Base-by-base conservation (phyloP, 176 grass and related monocot genomes). In the Oryza coarctata region DNA sequence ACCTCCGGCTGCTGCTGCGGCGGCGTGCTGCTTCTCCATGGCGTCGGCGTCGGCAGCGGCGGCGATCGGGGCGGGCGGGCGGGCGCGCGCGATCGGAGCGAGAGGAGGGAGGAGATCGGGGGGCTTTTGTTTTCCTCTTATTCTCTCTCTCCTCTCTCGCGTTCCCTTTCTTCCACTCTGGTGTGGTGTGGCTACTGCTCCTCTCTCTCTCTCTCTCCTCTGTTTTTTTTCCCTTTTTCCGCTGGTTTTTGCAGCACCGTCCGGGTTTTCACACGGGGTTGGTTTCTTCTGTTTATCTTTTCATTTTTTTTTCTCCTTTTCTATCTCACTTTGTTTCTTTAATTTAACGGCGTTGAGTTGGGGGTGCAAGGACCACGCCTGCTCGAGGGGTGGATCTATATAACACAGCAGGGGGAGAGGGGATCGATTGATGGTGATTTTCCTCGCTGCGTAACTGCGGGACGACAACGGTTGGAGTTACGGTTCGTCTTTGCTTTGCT, bases 1-100 rank as follows among this genome's bases (percentile, higher is more conserved):
- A 22, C 33, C 67, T 9, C 70, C 61, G 9, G 36, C 44, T 12
- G 61, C 63, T 20, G 68, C 67, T 35, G 65, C 72, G 5, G 75
- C 26, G 74, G 33, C n/a, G 65, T 78, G 66, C n/a, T 58, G 73
- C 86, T 87, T 69, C 86, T 88, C 88, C 88, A 88, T 90, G 65
- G 71, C 35, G 30, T 63, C 26, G 69, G 49, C 45, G 28, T 58
- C 31, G 73, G 22, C 68, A 61, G 77, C 66, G 76, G 73, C 87
- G 80, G 55, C 70, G 26, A 49, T 40, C 22, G 20, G 66, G 79
- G 31, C n/a, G n/a, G n/a, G n/a, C n/a, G n/a, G n/a, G n/a, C n/a
- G n/a, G n/a, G n/a, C n/a, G n/a, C n/a, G n/a, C n/a, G 63, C 58
- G 84, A 87, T 84, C 76, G 67, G 57, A 57, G 77, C 20, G 68